Percentiles rank a stretch among this genome's conserved stretches.
Evolutionary conservation across 208 protist genomes (phyloP).

Genomic region (Acanthamoeba sp.): DNA sequence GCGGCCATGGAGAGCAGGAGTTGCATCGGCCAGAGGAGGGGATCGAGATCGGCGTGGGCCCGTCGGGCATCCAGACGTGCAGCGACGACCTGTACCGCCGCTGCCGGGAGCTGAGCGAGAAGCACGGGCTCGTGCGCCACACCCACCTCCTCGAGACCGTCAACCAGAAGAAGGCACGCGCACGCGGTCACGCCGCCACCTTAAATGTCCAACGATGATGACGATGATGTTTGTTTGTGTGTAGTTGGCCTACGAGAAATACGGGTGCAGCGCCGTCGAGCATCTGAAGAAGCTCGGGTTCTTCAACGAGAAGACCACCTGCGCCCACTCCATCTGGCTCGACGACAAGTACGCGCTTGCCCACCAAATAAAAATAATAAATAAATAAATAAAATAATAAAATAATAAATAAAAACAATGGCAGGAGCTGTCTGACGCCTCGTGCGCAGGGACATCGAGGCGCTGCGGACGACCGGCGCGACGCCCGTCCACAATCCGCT

Average conservation of each 20-base stretch:
- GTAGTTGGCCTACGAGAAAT: constrained; percentile 49
- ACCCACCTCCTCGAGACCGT: constrained; percentile 43
- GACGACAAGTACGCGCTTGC: neutral
- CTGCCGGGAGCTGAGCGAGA: constrained; percentile 46
- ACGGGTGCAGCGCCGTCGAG: neutral
- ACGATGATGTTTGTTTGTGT: neutral
- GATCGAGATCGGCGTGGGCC: constrained; percentile 33
- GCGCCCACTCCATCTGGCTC: constrained; percentile 36
- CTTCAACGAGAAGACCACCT: constrained; percentile 27
- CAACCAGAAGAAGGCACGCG: constrained; percentile 7
- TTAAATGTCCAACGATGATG: neutral
- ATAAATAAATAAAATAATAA: no score
- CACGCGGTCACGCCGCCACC: no score
- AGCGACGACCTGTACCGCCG: constrained; percentile 6
- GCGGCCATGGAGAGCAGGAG: neutral
- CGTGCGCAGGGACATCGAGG: neutral
- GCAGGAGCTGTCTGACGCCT: no score
- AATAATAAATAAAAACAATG: no score
- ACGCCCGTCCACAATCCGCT: constrained; percentile 26
- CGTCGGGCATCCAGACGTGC: constrained; percentile 15
- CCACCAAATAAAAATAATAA: no score
- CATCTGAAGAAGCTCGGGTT: constrained; percentile 16
- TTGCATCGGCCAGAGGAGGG: constrained; percentile 26
- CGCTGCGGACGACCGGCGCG: neutral
- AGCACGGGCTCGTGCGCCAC: constrained; percentile 20